Conservation (phyloP, 768 basidiomycete genomes). For the Serpula lacrymans region DNA sequence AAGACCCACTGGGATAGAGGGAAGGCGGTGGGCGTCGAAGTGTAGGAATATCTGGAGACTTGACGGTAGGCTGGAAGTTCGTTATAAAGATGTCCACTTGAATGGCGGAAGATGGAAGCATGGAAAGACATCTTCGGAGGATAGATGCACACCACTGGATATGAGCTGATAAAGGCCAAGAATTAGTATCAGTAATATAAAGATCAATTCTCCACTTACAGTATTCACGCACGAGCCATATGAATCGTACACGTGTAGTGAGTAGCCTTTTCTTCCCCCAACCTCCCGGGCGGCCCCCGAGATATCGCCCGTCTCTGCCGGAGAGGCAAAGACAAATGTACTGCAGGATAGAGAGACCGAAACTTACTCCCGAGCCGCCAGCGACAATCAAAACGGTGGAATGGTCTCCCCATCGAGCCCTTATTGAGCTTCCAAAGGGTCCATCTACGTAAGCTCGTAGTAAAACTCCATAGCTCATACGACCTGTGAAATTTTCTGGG, state of each 20-base stretch:
- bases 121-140: constrained; percentile 57
- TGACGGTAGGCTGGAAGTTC: constrained; percentile 38
- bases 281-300: constrained; percentile 46
- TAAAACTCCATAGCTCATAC: constrained; percentile 40
- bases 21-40: constrained; percentile 3
- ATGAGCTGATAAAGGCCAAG: constrained; percentile 47
- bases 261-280: constrained; percentile 38
- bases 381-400: constrained; percentile 60
- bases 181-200: not conserved
- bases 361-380: constrained; percentile 76
- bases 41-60: constrained; percentile 8
- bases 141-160: constrained; percentile 73
- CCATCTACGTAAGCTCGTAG: constrained; percentile 61
- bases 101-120: constrained; percentile 45
- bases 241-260: constrained; percentile 60
- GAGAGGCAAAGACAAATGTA: constrained; percentile 58
- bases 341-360: constrained; percentile 63
- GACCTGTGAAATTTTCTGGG: constrained; percentile 20
- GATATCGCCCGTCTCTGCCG: constrained; percentile 45
- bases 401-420: constrained; percentile 57
- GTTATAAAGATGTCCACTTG: constrained; percentile 77
- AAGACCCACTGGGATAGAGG: constrained; percentile 14
- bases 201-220: constrained; percentile 40
- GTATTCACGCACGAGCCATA: constrained; percentile 77
- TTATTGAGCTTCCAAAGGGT: constrained; percentile 62